Conservation (phyloP, 2,329 filamentous ascomycete species). For the Aureobasidium leucospermi region DNA sequence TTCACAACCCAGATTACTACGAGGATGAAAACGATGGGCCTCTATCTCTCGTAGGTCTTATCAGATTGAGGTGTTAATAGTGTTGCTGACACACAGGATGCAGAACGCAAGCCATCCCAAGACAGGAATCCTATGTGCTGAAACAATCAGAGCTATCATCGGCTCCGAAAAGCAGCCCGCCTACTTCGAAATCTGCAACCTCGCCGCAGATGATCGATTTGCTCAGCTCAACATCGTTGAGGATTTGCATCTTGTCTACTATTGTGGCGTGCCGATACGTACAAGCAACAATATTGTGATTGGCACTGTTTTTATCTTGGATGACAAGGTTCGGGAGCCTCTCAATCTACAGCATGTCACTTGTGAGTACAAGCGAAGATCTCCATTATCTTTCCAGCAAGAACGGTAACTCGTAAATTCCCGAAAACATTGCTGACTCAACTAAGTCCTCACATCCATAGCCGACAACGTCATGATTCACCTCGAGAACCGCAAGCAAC, state of each 20-base stretch:
- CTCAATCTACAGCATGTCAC: constrained; percentile 11
- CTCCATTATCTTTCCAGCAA: no score
- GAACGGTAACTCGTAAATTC: no score
- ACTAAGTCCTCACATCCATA: constrained; percentile 49
- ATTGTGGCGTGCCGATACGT: constrained; percentile 27
- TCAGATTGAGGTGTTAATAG: not conserved
- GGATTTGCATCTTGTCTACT: constrained; percentile 27
- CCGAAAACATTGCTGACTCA: constrained; percentile 27
- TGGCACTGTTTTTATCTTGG: constrained; percentile 25
- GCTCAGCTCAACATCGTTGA: constrained; percentile 23
- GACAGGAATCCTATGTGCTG: constrained; percentile 50
- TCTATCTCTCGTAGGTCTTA: constrained; percentile 28
- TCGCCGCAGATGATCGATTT: constrained; percentile 25
- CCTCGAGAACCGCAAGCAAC: constrained; percentile 28
- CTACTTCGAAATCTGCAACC: constrained; percentile 30
- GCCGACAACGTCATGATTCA: constrained; percentile 41
- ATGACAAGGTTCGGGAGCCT: constrained; percentile 21
- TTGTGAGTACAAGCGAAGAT: constrained; percentile 13
- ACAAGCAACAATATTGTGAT: constrained; percentile 29
- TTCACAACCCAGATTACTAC: constrained; percentile 21
- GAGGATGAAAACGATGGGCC: constrained; percentile 20
- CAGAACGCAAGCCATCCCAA: constrained; percentile 48
- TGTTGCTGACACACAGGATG: not conserved
- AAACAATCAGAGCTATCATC: constrained; percentile 37
- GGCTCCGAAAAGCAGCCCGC: constrained; percentile 24